Conservation (phyloP, 2,329 filamentous ascomycete species). For the Ilyonectria destructans region DNA sequence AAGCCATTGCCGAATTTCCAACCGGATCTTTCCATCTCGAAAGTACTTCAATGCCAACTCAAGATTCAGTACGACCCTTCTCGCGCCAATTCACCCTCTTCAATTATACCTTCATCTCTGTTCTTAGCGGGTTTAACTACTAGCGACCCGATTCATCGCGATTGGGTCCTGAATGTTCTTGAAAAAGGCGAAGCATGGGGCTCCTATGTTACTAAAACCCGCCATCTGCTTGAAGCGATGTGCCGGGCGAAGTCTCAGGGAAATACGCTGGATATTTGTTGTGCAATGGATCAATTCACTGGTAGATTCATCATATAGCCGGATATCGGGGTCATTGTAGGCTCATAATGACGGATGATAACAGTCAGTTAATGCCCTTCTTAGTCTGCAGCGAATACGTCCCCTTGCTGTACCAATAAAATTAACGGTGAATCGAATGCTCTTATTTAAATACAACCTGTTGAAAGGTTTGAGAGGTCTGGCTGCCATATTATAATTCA, state of each 20-base stretch:
- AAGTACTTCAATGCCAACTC: slow-evolving; percentile 31
- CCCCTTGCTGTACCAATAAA: too few species aligned
- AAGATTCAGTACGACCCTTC: slow-evolving; percentile 28
- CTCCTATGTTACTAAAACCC: slow-evolving; percentile 27
- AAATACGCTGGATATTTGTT: slow-evolving; percentile 24
- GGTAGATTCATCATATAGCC: slow-evolving; percentile 34
- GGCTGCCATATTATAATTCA: too few species aligned
- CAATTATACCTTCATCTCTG: slow-evolving; percentile 33
- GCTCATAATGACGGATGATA: too few species aligned
- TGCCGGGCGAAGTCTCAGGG: slow-evolving; percentile 14
- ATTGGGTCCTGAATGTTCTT: slow-evolving; percentile 32
- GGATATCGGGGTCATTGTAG: too few species aligned
- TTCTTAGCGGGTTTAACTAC: slow-evolving; percentile 31
- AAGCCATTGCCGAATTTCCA: slow-evolving; percentile 33
- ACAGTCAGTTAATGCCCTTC: too few species aligned
- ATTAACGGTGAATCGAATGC: too few species aligned
- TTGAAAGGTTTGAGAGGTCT: too few species aligned
- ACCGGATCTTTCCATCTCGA: slow-evolving; percentile 20
- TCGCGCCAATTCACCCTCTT: slow-evolving; percentile 31
- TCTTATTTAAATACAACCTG: too few species aligned
- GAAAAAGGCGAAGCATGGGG: slow-evolving; percentile 30
- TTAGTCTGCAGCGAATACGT: too few species aligned
- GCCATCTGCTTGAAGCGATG: slow-evolving; percentile 33
- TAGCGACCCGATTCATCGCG: slow-evolving; percentile 31
- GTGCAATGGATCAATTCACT: slow-evolving; percentile 33